Base-by-base conservation (phyloP, 441 rosid genomes). In the California macrophylla region DNA sequence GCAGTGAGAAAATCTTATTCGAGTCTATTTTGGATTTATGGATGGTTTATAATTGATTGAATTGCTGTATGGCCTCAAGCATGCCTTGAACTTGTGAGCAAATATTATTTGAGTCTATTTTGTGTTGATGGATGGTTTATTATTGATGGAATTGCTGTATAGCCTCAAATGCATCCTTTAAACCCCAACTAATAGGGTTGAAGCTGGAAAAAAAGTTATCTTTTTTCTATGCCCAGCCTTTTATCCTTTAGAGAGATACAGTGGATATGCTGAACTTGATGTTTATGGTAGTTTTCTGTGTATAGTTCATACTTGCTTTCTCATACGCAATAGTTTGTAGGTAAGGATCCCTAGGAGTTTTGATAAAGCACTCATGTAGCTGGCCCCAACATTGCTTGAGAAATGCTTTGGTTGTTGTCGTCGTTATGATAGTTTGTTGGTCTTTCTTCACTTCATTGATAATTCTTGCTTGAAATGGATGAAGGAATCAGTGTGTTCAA, bases 81-180 rank as follows among this genome's bases (percentile, higher is more conserved):
- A n/a, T n/a, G n/a, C n/a, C n/a, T n/a, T n/a, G n/a, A n/a, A 32
- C 36, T 4, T 32, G 36, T 6, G 7, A 32, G 0, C 4, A 32
- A 9, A 32, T 32, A 0, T 32, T 32, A 9, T 32, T 32, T 32
- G 36, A 32, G 36, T 32, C 6, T 32, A 32, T 32, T 32, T 32
- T 32, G 56, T 47, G 56, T 6, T 38, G 9, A 8, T 38, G 47
- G 7, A 32, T 34, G 26, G 18, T 66, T 26, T 69, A 26, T 36
- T 72, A 9, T 47, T 69, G 63, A 36, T 72, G 60, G 30, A 18
- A 47, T 3, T n/a, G 56, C 56, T 47, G 21, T 47, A 47, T 47
- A 16, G 21, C 21, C 18, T 16, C 0, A 50, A 50, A n/a, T n/a
- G 20, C n/a, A 16, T 50, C 3, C 26, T 28, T 56, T 23, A 56